Percentiles rank a stretch among this genome's conserved stretches.
phyloP scores from a whole-genome alignment of 768 basidiomycete genomes.

The Lactifluus pinguis region DNA sequence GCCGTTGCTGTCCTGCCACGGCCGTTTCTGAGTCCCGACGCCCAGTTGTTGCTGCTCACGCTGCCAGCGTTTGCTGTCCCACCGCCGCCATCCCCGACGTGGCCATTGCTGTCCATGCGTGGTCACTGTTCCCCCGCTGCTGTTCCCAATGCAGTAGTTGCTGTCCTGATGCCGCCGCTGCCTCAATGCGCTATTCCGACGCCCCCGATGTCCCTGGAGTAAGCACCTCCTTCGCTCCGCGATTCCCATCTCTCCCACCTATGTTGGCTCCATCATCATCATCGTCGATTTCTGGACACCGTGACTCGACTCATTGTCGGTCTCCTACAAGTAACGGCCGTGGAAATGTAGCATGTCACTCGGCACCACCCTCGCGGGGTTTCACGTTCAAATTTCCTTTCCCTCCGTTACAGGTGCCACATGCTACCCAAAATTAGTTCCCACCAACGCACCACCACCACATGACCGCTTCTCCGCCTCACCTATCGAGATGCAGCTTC shows the following conservation, averaged over 20 bases:
- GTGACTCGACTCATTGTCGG: not conserved
- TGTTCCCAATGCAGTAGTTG: too few relatives aligned
- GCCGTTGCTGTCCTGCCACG: too few relatives aligned
- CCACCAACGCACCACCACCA: not conserved
- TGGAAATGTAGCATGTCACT: not conserved
- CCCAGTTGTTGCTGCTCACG: too few relatives aligned
- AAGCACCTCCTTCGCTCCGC: constrained; percentile 3
- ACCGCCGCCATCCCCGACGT: too few relatives aligned
- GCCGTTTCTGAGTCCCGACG: too few relatives aligned
- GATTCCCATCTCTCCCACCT: not conserved
- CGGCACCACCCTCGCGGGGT: not conserved
- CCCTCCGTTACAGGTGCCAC: constrained; percentile 13
- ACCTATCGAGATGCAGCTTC: too few relatives aligned
- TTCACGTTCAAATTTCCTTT: constrained; percentile 14
- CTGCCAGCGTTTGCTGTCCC: too few relatives aligned
- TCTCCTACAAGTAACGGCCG: not conserved
- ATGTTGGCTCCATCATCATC: not conserved
- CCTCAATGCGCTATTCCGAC: too few relatives aligned
- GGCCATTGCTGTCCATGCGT: too few relatives aligned
- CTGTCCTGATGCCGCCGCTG: too few relatives aligned
- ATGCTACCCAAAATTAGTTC: not conserved
- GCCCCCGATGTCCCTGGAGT: constrained; percentile 18
- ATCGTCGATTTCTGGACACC: not conserved
- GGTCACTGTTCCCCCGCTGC: too few relatives aligned
- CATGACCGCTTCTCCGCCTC: not conserved